Base-by-base conservation (phyloP, 139 green algal species). In the Coccomyxa sp. region DNA sequence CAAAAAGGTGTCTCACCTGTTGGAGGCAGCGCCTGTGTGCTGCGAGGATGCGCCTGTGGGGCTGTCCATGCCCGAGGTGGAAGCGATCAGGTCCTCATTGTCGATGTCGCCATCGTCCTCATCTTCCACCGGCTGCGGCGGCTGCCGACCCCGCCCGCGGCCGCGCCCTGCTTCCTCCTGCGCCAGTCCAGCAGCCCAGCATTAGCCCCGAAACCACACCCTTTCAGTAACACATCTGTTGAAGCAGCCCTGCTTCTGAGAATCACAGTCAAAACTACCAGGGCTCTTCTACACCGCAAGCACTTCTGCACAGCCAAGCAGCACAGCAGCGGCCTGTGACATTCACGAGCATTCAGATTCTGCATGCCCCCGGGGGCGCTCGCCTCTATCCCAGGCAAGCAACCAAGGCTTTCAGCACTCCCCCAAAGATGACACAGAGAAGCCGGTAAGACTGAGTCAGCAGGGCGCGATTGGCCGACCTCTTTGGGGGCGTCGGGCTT, bases 1-100 rank as follows among this genome's bases (percentile, higher is more conserved):
- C 63, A 71, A 25, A 71, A 25, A 7, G 38, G 38, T 51, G 38
- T 51, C 38, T 51, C 38, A 51, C 45, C 63, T 58, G 66, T 23
- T 68, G 60, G 45, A 31, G 77, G 30, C 59, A n/a, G 30, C 81
- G 30, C 63, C 21, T 9, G 63, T 25, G 4, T 71, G 63, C 63
- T 71, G 63, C 63, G 18, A 71, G 38, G 38, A 71, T 71, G 63
- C 63, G 18, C 63, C 18, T 71, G 21, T 79, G 31, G 63, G 51
- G 23, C 32, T 58, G 51, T 82, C 71, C 59, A 86, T 31, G 16
- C 77, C 82, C 1, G 75, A 28, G 18, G 80, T 79, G 77, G 79
- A 84, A 75, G 88, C 86, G 57, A 91, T 82, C 27, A 92, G 81
- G 59, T 92, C 89, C 3, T 90, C 86, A 12, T 92, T 87, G 74